Evolutionary conservation across 176 grass and related monocot genomes (phyloP).

Genomic region (Alloteropsis semialata): DNA sequence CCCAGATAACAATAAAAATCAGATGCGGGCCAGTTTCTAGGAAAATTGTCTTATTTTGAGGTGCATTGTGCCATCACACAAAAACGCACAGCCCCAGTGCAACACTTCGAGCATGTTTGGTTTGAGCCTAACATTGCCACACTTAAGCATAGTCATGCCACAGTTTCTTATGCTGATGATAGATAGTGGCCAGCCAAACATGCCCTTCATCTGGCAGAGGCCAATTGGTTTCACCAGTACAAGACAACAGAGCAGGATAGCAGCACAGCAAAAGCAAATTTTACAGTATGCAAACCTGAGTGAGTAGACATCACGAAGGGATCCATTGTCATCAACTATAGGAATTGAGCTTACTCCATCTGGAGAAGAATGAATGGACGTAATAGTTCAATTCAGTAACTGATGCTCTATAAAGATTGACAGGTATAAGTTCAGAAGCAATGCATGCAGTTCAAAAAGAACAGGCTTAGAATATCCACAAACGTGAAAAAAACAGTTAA

Average conservation of each 20-base stretch:
- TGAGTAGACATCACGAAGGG: constrained; percentile 52
- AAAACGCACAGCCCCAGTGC: neutral
- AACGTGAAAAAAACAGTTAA: constrained; percentile 5
- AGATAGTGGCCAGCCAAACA: too few species aligned
- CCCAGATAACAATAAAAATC: neutral
- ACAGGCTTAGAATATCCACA: neutral
- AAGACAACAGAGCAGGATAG: neutral
- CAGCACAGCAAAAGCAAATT: constrained; percentile 23
- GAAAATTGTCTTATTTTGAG: neutral
- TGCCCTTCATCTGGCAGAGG: neutral
- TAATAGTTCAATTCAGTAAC: neutral
- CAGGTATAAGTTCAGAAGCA: constrained; percentile 1
- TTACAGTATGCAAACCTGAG: constrained; percentile 44
- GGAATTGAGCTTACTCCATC: constrained; percentile 64
- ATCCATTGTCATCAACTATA: constrained; percentile 60
- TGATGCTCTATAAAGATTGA: neutral
- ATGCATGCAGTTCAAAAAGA: constrained; percentile 21
- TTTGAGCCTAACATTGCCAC: too few species aligned
- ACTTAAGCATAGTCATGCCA: too few species aligned
- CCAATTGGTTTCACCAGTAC: constrained; percentile 8
- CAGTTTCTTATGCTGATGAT: too few species aligned
- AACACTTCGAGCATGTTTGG: neutral
- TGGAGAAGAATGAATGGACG: constrained; percentile 25
- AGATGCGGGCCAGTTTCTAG: neutral
- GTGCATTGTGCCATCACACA: neutral